Evolutionary conservation across 169 alveolate genomes (phyloP).

Genomic region (Eimeria praecox): DNA sequence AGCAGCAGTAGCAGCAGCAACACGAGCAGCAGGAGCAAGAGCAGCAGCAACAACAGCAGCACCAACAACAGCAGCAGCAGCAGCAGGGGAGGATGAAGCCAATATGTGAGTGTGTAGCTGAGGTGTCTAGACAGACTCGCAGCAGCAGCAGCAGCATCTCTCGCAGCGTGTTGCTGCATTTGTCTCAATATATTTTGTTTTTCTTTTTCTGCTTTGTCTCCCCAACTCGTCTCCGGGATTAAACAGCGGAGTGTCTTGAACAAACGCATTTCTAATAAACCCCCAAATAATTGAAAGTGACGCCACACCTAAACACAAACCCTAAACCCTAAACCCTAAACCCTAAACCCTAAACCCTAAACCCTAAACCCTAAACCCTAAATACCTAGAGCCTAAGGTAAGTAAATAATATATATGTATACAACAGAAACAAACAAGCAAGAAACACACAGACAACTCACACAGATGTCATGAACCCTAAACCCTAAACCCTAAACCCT

Average conservation of each 20-base stretch:
- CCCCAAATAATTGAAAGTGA: constrained; percentile 15
- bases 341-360: neutral
- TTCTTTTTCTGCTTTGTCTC: neutral
- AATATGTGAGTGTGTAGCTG: too few relatives aligned
- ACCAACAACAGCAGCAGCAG: constrained; percentile 8
- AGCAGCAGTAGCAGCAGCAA: neutral
- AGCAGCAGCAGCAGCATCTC: constrained; percentile 50
- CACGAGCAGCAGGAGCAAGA: neutral
- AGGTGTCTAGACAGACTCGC: neutral
- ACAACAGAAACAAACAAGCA: too few relatives aligned
- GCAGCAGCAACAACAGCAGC: neutral
- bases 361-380: too few relatives aligned
- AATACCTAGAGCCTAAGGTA: too few relatives aligned
- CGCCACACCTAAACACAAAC: constrained; percentile 40
- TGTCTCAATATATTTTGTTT: neutral
- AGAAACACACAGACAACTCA: too few relatives aligned
- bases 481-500: too few relatives aligned
- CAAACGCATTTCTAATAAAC: neutral
- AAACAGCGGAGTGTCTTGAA: neutral
- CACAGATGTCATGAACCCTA: too few relatives aligned
- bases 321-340: constrained; percentile 21
- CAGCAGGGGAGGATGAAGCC: too few relatives aligned
- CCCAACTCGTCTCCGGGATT: constrained; percentile 6
- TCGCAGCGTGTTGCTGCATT: neutral
- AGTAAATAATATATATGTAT: too few relatives aligned